These are phyloP conservation scores for Cicer judaicum DNA, from an alignment of 306 rosid species.

Conservation along the genomic window DNA sequence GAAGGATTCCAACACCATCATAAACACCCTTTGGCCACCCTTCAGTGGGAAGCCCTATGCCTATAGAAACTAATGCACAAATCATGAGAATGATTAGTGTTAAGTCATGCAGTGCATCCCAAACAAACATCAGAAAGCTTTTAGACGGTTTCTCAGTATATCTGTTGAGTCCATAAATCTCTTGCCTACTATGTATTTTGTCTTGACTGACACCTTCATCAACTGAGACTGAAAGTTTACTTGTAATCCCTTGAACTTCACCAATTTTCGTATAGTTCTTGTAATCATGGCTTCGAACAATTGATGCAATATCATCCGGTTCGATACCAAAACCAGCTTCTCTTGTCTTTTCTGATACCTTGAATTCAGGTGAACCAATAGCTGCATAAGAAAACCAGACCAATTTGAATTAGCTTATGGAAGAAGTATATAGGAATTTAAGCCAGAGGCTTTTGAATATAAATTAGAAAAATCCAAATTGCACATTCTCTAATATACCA, in stretches of 20 bases:
- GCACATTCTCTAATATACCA: neutral
- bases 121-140: constrained; percentile 68
- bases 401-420: constrained; percentile 31
- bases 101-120: constrained; percentile 92
- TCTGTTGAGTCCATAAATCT: constrained; percentile 72
- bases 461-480: neutral
- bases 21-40: constrained; percentile 87
- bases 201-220: constrained; percentile 62
- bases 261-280: constrained; percentile 52
- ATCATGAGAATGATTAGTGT: constrained; percentile 83
- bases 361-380: constrained; percentile 52
- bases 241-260: constrained; percentile 59
- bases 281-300: constrained; percentile 65
- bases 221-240: constrained; percentile 56
- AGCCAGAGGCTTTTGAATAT: neutral
- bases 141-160: constrained; percentile 76
- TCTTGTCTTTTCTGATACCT: constrained; percentile 64
- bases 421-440: constrained; percentile 9
- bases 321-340: constrained; percentile 72
- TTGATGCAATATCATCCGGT: constrained; percentile 85
- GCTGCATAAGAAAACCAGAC: constrained; percentile 58
- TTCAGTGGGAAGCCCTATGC: constrained; percentile 83
- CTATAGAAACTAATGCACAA: constrained; percentile 82
- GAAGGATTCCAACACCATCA: constrained; percentile 88
- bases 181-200: constrained; percentile 61